phyloP scores from a whole-genome alignment of 2,329 filamentous ascomycete species.

The Exophiala spinifera region DNA sequence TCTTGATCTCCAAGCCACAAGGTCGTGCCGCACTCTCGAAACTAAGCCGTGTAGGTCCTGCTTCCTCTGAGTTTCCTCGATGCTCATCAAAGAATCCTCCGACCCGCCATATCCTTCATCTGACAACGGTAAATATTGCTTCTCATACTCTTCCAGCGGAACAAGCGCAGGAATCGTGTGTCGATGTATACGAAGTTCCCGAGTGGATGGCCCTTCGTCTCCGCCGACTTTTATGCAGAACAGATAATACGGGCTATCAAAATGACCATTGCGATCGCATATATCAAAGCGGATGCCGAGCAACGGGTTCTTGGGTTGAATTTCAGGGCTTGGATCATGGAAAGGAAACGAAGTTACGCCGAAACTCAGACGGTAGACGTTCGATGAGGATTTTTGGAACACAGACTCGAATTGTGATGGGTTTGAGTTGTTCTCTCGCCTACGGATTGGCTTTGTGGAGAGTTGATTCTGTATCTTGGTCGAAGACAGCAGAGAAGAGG shows the following conservation, averaged over 20 bases:
- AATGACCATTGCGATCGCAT: slow-evolving; percentile 38
- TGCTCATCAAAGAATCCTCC: slow-evolving; percentile 22
- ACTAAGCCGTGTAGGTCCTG: slow-evolving; percentile 40
- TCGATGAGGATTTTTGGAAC: slow-evolving; percentile 36
- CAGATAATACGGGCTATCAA: slow-evolving; percentile 44
- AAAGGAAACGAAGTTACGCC: slow-evolving; percentile 47
- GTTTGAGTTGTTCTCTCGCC: slow-evolving; percentile 26
- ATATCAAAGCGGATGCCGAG: slow-evolving; percentile 45
- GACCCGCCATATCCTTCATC: slow-evolving; percentile 22
- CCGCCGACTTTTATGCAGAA: slow-evolving; percentile 34
- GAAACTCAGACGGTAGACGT: slow-evolving; percentile 45
- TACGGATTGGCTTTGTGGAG: background rate
- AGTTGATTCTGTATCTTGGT: slow-evolving; percentile 36
- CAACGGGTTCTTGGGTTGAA: slow-evolving; percentile 31
- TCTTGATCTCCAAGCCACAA: slow-evolving; percentile 43
- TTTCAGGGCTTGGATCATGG: slow-evolving; percentile 41
- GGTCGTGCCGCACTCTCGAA: slow-evolving; percentile 39
- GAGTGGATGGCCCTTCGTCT: slow-evolving; percentile 14
- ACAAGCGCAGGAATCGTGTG: slow-evolving; percentile 48
- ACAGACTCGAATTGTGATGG: slow-evolving; percentile 35
- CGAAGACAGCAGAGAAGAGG: slow-evolving; percentile 43
- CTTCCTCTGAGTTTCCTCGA: slow-evolving; percentile 26
- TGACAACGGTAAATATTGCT: slow-evolving; percentile 34
- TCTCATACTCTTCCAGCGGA: slow-evolving; percentile 38
- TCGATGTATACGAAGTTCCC: slow-evolving; percentile 37